Conservation (phyloP, 2,329 filamentous ascomycete genomes). For the Diplodia mutila region DNA sequence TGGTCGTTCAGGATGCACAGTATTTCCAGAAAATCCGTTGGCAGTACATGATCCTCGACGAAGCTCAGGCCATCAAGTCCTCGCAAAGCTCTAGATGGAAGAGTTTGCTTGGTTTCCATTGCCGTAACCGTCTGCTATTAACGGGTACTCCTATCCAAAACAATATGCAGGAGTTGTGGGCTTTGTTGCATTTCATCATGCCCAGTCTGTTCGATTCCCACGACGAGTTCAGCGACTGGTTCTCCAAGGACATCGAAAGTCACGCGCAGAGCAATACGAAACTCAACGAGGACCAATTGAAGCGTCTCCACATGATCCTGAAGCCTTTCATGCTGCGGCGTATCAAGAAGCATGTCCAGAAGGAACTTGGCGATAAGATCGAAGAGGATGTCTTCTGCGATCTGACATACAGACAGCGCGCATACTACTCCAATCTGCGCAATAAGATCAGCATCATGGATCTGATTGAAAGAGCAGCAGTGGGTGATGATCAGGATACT, state of each 20-base stretch:
- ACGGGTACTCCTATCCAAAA: conserved; percentile 99
- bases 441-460: conserved; percentile 99
- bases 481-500: conserved; percentile 92
- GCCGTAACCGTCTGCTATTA: conserved; percentile 87
- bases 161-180: conserved; percentile 99
- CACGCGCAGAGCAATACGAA: conserved; percentile 99
- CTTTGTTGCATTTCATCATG: conserved; percentile 98
- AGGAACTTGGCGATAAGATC: conserved; percentile 98
- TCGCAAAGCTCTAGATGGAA: conserved; percentile 97
- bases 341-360: conserved; percentile 99
- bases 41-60: conserved; percentile 99
- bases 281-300: conserved; percentile 96
- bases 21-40: conserved; percentile 99
- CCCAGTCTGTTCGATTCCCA: conserved; percentile 96
- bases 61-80: conserved; percentile 98
- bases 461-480: conserved; percentile 92
- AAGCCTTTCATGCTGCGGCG: conserved; percentile 99
- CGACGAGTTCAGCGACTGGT: conserved; percentile 92
- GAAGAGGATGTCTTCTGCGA: conserved; percentile 96
- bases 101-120: conserved; percentile 89
- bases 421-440: conserved; percentile 87
- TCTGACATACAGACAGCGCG: conserved; percentile 92
- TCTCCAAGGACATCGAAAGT: conserved; percentile 94
- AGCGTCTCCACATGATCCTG: conserved; percentile 96
- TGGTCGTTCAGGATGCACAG: conserved; percentile 92